Base-by-base conservation (phyloP, 306 rosid species). In the Psophocarpus tetragonolobus region DNA sequence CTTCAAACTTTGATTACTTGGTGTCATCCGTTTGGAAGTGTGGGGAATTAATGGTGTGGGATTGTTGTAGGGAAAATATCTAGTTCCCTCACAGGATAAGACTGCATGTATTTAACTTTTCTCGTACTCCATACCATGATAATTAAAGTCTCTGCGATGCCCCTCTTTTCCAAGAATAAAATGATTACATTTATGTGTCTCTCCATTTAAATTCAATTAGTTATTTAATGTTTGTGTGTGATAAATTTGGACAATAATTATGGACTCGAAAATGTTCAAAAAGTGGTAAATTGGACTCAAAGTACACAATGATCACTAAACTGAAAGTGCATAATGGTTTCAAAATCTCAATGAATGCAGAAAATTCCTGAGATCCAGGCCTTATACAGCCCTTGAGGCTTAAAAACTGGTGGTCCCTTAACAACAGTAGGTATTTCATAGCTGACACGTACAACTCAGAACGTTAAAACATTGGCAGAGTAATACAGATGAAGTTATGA, bases 221-320 rank as follows among this genome's bases (percentile, higher is more conserved):
- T 26, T 38, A 9, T 51, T 51, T 15, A 57, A 26, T 67, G 24
- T 45, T 11, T 29, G 20, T 8, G 45, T 50, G 50, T 65, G 1
- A 15, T 45, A 50, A 65, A 53, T 53, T 33, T n/a, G 26, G 13
- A 64, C 17, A 60, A 62, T 15, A 62, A 70, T 41, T 44, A 15
- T 71, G 32, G 10, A 23, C 48, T 15, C 1, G 10, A 13, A 47
- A 35, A 56, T 3, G 41, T 29, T 68, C 9, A 41, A 33, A 21
- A n/a, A n/a, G n/a, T n/a, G n/a, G n/a, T 75, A 60, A 35, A 68
- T 57, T 47, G 15, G 58, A 81, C 81, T 81, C 85, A 60, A 81
- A 81, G 81, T 48, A 12, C 38, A 15, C 45, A 81, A 42, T 74
- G 76, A 74, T 81, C 38, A 66, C 60, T 38, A 54, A n/a, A 50